Evolutionary conservation across 441 rosid species (phyloP), one percentile per base, ranked within the genome.

Genomic region (Populus hybrid): DNA sequence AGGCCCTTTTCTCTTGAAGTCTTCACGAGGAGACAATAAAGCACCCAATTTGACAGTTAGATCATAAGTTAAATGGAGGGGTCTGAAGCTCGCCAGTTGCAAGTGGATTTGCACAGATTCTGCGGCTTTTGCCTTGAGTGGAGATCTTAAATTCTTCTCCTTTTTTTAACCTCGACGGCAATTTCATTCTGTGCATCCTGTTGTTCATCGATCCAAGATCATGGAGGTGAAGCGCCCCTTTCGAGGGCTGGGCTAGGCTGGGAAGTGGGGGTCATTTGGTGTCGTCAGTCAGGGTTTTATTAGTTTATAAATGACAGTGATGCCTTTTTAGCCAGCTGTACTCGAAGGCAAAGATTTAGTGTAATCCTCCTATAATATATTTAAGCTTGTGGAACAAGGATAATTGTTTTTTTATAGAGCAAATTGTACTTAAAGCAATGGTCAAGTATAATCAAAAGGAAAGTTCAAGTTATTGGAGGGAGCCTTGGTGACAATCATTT

Each of bases 351-450:
- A 72, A 73, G 77, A 82, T 77, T 82, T 35, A 81, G 66, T 75
- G 83, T 85, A 75, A 80, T 80, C 85, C 85, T 79, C 83, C 76
- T 16, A 36, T 46, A 38, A 73, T 63, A 36, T 50, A 0, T 77
- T 10, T 63, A 38, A 50, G 26, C 64, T 78, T 68, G 82, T 73
- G 78, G 46, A 82, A 77, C 71, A 18, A 67, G 67, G 57, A 72
- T 75, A 72, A 23, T 69, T 59, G n/a, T 16, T 38, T 65, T 66
- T 24, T 78, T 67, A 26, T 42, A 71, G 75, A 50, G 67, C 70
- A 50, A 75, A 78, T 67, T 76, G 74, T 23, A 46, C 77, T 74
- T 53, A 70, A 75, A 76, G 83, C 68, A 78, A 82, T 76, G 81
- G 68, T 69, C 79, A 74, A 72, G 53, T 72, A 70, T 79, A 36